These are phyloP conservation scores for Eremochloa ophiuroides DNA, from an alignment of 176 grass and related monocot genomes.

Conservation along the genomic window DNA sequence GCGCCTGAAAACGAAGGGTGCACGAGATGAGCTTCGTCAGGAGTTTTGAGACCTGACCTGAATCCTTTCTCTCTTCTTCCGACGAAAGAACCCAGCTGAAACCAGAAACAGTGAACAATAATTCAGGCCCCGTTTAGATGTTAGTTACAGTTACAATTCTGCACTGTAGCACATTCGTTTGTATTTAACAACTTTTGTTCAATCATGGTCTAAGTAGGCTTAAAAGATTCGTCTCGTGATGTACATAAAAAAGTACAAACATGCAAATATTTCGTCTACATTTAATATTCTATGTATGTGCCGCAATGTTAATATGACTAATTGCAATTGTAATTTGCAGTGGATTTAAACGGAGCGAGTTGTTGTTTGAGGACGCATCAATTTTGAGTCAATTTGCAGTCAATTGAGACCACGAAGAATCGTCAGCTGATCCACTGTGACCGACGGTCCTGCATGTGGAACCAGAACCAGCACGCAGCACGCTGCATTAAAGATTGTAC, in stretches of 20 bases:
- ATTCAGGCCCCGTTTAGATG: no score
- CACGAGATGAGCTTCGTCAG: neutral
- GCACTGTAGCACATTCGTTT: no score
- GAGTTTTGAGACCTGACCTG: neutral
- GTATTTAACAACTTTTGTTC: no score
- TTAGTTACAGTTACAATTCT: no score
- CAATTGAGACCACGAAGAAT: neutral
- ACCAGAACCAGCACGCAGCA: constrained; percentile 31
- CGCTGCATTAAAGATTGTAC: constrained; percentile 44
- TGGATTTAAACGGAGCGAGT: no score
- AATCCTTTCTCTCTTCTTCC: neutral
- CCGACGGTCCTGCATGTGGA: constrained; percentile 44
- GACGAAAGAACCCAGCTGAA: neutral
- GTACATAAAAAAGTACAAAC: no score
- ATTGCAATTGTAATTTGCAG: no score
- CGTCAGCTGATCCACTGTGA: constrained; percentile 27
- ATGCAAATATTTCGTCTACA: no score
- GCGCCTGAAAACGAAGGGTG: constrained; percentile 28
- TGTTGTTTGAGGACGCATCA: neutral
- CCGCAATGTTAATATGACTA: no score
- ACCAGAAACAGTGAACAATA: neutral
- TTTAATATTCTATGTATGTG: no score
- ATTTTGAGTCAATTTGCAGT: neutral
- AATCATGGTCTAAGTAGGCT: no score
- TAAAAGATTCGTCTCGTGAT: no score